Base-by-base conservation (phyloP, 805 yeast genomes). In the Zygosaccharomyces gambellarensis region DNA sequence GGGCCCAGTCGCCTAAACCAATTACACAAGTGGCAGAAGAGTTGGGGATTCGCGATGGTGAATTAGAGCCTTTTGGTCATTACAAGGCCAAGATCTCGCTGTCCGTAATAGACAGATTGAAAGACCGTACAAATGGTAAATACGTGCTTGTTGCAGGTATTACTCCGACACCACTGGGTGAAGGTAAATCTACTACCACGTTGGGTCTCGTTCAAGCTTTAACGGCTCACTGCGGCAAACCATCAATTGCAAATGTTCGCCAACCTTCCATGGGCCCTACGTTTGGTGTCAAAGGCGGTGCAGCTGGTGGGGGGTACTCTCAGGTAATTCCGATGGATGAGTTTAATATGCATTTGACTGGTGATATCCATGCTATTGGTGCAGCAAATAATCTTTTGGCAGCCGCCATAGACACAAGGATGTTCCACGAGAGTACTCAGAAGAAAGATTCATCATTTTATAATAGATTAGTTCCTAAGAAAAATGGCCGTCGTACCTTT, bases 241-340 rank as follows among this genome's bases (percentile, higher is more conserved):
- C 85, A 50, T 83, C 95, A 34, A 82, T 90, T 68, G 99, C 98
- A 47, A 90, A 88, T 62, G 96, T 92, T 45, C 86, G 99, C 69
- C 99, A 92, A 69, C 98, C 98, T 27, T 86, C 95, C 8, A 89
- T 92, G 97, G 98, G 98, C 36, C 99, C 99, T 45, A 92, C 98
- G 17, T 92, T 92, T 62, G 99, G 99, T 69, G 90, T 92, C 61
- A 92, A 92, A 73, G 99, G 99, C 64, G 98, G 98, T 70, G 99
- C 99, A 50, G 98, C 98, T 17, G 99, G 99, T 61, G 99, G 98
- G 66, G 98, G 98, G 43, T 92, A 90, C 70, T 80, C 98, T 2
- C 98, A 92, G 72, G 98, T 92, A 41, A 90, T 92, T 60, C 98
- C 98, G 46, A 92, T 92, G 97, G 99, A 92, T 70, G 97, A 92